These are phyloP conservation scores for Candida silvatica DNA, from an alignment of 805 yeast species.

Conservation along the genomic window DNA sequence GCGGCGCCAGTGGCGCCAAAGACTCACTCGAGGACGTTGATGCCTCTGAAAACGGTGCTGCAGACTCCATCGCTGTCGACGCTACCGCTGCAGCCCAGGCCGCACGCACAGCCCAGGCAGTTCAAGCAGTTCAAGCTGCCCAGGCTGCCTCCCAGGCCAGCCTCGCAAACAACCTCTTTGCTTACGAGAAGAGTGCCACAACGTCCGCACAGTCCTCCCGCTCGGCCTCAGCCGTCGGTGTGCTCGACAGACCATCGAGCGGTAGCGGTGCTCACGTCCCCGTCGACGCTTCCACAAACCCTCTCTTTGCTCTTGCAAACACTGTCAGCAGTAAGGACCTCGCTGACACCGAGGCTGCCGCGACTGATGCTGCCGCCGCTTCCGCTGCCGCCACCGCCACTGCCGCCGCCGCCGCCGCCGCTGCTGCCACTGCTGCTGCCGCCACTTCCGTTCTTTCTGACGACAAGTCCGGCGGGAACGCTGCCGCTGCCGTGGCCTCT, in stretches of 20 bases:
- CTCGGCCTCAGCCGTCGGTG: not conserved
- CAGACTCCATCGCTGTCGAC: too few species aligned
- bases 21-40: too few species aligned
- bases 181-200: slow-evolving; percentile 1
- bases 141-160: slow-evolving; percentile 1
- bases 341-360: not conserved
- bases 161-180: slow-evolving; percentile 1
- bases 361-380: not conserved
- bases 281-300: too few species aligned
- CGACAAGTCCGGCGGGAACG: not conserved
- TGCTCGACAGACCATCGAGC: not conserved
- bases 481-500: not conserved
- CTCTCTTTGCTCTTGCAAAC: slow-evolving; percentile 23
- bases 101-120: too few species aligned
- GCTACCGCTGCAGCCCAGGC: too few species aligned
- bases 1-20: too few species aligned
- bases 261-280: too few species aligned
- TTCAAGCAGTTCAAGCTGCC: too few species aligned
- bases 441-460: not conserved
- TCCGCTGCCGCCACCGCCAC: too few species aligned
- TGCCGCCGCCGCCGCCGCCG: slow-evolving; percentile 2
- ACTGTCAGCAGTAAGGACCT: slow-evolving; percentile 14
- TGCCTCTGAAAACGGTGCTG: too few species aligned
- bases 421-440: not conserved
- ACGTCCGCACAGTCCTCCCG: slow-evolving; percentile 7